Conservation (phyloP, 2,329 filamentous ascomycete genomes). For the Ramichloridium luteum region DNA sequence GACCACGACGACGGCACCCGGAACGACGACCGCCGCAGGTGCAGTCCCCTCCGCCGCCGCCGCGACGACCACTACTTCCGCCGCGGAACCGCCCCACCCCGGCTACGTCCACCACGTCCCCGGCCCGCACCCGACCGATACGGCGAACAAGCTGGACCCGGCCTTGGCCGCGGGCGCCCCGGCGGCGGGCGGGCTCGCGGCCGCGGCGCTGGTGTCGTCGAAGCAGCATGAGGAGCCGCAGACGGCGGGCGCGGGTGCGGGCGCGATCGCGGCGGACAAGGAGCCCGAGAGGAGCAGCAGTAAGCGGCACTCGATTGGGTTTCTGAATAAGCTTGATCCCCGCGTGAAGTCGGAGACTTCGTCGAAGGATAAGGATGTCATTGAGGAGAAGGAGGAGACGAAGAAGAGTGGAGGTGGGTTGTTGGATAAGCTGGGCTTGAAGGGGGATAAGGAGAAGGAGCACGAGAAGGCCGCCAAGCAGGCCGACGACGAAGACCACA, state of each 20-base stretch:
- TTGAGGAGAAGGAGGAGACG: slow-evolving; percentile 1
- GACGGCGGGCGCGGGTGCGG: too few species aligned
- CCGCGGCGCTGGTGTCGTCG: slow-evolving; percentile 1
- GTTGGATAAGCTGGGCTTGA: neutral
- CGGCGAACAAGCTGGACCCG: slow-evolving; percentile 24
- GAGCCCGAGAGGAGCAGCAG: slow-evolving; percentile 23
- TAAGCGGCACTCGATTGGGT: too few species aligned
- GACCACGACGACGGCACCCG: slow-evolving; percentile 4
- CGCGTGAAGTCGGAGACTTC: neutral
- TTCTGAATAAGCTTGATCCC: slow-evolving; percentile 26
- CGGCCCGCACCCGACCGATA: slow-evolving; percentile 18
- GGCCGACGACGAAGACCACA: slow-evolving; percentile 15
- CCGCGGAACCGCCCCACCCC: neutral
- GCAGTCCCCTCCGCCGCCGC: neutral
- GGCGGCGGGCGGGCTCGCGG: slow-evolving; percentile 5
- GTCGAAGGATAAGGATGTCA: slow-evolving; percentile 6
- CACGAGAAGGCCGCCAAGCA: slow-evolving; percentile 3
- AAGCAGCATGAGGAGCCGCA: too few species aligned
- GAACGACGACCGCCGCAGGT: neutral
- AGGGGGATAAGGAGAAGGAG: slow-evolving; percentile 2
- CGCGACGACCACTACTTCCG: slow-evolving; percentile 1
- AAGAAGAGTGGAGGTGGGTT: too few species aligned
- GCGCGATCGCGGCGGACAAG: slow-evolving; percentile 9
- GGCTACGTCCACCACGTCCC: slow-evolving; percentile 11
- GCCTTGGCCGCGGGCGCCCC: neutral